A percentile compares a stretch with the other conserved stretches of the same genome.
Evolutionary conservation across 2,329 filamentous ascomycete species (phyloP).

Genomic region (Penicillium sp.): DNA sequence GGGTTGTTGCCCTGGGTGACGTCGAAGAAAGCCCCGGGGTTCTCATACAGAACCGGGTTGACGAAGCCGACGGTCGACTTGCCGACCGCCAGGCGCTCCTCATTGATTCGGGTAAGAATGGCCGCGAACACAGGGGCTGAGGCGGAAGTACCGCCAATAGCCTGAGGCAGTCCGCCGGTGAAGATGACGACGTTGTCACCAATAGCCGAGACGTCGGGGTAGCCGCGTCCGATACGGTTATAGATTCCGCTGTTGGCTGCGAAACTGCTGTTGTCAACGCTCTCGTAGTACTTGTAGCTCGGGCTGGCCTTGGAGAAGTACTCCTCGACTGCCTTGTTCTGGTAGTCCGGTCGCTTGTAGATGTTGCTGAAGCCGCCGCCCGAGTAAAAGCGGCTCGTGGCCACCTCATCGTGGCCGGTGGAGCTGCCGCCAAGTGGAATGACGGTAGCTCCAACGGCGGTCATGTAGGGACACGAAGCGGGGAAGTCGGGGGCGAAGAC

Average conservation of each 20-base stretch:
- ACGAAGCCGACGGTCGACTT: slow-evolving; percentile 59
- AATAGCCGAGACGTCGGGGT: slow-evolving; percentile 44
- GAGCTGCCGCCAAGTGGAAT: slow-evolving; percentile 36
- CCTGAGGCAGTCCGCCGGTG: slow-evolving; percentile 23
- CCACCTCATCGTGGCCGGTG: slow-evolving; percentile 39
- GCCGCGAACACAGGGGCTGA: slow-evolving; percentile 60
- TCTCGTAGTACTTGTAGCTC: slow-evolving; percentile 36
- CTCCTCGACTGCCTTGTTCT: slow-evolving; percentile 38
- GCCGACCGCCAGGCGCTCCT: slow-evolving; percentile 54
- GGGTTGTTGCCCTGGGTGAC: slow-evolving; percentile 35
- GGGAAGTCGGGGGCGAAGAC: slow-evolving; percentile 46
- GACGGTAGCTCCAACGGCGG: slow-evolving; percentile 45
- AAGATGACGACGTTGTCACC: slow-evolving; percentile 41
- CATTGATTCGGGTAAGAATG: slow-evolving; percentile 61
- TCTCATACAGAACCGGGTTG: slow-evolving; percentile 47
- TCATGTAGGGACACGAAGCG: slow-evolving; percentile 39
- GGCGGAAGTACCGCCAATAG: slow-evolving; percentile 44
- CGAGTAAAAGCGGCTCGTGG: slow-evolving; percentile 41
- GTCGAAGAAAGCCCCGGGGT: slow-evolving; percentile 38
- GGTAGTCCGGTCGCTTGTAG: slow-evolving; percentile 45
- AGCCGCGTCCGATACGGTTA: slow-evolving; percentile 39
- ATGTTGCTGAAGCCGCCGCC: slow-evolving; percentile 52
- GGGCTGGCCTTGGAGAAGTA: slow-evolving; percentile 38
- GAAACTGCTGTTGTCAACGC: slow-evolving; percentile 37
- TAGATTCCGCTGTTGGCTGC: slow-evolving; percentile 34